These are phyloP conservation scores for Prunus dulcis DNA, from an alignment of 306 rosid species.

Conservation along the genomic window DNA sequence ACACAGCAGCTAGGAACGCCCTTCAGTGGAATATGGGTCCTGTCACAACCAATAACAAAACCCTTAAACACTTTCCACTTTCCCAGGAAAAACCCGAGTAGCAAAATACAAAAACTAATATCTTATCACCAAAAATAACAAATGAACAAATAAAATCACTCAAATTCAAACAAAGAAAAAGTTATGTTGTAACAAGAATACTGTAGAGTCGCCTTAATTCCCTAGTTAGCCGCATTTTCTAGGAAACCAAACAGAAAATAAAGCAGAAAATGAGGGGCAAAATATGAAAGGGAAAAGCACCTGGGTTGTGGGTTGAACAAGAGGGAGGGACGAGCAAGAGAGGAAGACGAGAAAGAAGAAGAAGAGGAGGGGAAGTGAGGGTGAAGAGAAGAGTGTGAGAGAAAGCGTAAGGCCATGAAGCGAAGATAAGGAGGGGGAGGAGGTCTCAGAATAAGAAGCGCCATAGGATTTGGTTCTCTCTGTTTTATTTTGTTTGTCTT, in stretches of 20 bases:
- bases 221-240: neutral
- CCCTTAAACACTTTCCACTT: neutral
- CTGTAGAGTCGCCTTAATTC: neutral
- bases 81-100: neutral
- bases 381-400: constrained; percentile 14
- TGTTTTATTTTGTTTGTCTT: neutral
- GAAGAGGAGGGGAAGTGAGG: constrained; percentile 3
- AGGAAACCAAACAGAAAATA: constrained; percentile 2
- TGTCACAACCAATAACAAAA: constrained; percentile 22
- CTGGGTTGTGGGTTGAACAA: constrained; percentile 15
- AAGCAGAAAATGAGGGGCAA: neutral
- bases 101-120: neutral
- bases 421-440: constrained; percentile 13
- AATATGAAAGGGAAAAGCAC: constrained; percentile 1
- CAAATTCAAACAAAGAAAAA: neutral
- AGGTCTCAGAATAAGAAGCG: constrained; percentile 37
- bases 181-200: neutral
- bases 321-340: constrained; percentile 12
- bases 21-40: constrained; percentile 45
- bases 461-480: constrained; percentile 30
- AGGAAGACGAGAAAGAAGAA: constrained; percentile 7
- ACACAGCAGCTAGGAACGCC: constrained; percentile 28
- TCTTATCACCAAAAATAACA: neutral
- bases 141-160: neutral
- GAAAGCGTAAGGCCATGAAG: constrained; percentile 27